Base-by-base conservation (phyloP, 768 basidiomycete genomes). In the Rubroboletus pulcherrimus region DNA sequence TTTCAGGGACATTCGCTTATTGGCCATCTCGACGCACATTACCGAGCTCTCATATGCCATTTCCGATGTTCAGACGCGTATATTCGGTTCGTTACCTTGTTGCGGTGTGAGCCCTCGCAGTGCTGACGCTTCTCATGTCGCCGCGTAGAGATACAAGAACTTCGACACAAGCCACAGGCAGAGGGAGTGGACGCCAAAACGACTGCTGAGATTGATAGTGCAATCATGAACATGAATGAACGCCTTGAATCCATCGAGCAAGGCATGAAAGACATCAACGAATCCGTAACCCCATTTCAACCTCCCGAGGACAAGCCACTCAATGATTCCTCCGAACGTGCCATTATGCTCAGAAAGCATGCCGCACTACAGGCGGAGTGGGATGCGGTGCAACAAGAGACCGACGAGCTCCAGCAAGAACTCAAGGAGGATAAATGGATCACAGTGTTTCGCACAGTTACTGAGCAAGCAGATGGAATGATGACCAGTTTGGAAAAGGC, bases 351-450 rank as follows among this genome's bases (percentile, higher is more conserved):
- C 44, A 80, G 86, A 55, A 94, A 95, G 66, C 86, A 93, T 66
- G 80, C 83, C 14, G 78, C 86, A 11, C 74, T 96, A 49, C 63
- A 84, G 31, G 70, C 76, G 10, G 93, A 95, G 39, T 98, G 93
- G 94, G 85, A 89, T 56, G 74, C 82, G 10, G 81, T 93, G 10
- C 86, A 88, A 67, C 82, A 83, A 52, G 89, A 93, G 63, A 89
- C 87, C 52, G 86, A 89, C 42, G 83, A 87, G 29, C 73, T 98
- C 55, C 79, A 87, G 59, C 93, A 95, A 65, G 97, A 99, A 72
- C 77, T 98, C 60, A 94, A 91, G 73, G 96, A 98, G 72, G 96
- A 98, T 73, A 95, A 95, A 64, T 97, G 93, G 92, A 79, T 98
- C 63, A 89, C 89, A 11, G 91, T 98, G 21, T 98, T 98, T 73